A percentile compares a stretch with the other conserved stretches of the same genome.
Evolutionary conservation across 768 basidiomycete species (phyloP).

Genomic region (Tylopilus balloui): DNA sequence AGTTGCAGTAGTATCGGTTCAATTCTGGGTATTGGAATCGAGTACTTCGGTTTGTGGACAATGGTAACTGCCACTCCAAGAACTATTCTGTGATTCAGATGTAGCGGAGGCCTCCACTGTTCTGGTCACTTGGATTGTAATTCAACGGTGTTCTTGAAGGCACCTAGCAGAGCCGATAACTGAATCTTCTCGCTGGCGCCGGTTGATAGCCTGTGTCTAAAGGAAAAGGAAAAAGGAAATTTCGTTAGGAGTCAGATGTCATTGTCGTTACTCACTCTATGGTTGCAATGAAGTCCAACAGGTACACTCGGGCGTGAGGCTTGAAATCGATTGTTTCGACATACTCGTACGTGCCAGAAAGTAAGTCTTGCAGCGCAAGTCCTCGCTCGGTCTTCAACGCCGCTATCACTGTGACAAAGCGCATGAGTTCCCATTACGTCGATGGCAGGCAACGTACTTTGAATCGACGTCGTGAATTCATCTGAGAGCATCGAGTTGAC

Average conservation of each 20-base stretch:
- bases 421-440: not conserved
- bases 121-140: conserved; percentile 45
- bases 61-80: not conserved
- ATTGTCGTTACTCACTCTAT: conserved; percentile 65
- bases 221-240: not conserved
- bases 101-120: not conserved
- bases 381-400: conserved; percentile 88
- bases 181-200: conserved; percentile 96
- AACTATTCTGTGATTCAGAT: not conserved
- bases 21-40: not conserved
- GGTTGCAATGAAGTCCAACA: conserved; percentile 92
- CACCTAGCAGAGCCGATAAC: conserved; percentile 82
- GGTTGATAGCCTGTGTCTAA: conserved; percentile 83
- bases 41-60: not conserved
- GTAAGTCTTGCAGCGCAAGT: conserved; percentile 89
- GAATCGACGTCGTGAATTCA: conserved; percentile 89
- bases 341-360: conserved; percentile 89
- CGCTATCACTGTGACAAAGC: conserved; percentile 65
- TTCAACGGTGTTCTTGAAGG: conserved; percentile 92
- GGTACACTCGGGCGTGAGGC: conserved; percentile 79
- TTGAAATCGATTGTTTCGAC: conserved; percentile 83
- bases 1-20: not conserved
- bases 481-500: conserved; percentile 95
- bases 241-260: not conserved
- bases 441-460: conserved; percentile 44